Base-by-base conservation (phyloP, 768 basidiomycete species). In the Candolleomyces efflorescens region DNA sequence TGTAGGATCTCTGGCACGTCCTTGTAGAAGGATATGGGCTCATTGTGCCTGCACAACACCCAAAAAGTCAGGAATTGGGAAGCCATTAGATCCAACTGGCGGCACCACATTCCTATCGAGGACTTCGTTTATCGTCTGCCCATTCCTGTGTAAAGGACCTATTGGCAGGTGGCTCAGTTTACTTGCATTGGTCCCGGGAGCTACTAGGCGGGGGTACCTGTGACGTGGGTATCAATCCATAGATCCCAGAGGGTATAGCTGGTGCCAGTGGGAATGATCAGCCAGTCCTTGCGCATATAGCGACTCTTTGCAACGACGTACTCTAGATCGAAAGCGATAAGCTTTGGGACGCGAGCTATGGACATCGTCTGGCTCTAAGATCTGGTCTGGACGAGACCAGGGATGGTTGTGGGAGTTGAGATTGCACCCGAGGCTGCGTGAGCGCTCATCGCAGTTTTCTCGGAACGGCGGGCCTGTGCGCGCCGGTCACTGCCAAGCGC, bases 171-270 rank as follows among this genome's bases (percentile, higher is more conserved):
- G n/a, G n/a, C 59, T 78, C 84, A 81, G 44, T 78, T 37, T n/a
- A 13, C 23, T 51, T 36, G 4, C 15, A 2, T 18, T 9, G 56
- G 67, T 3, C 15, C 9, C 24, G 15, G 7, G 3, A 12, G 10
- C 24, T 7, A 26, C 49, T 4, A 51, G n/a, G 4, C 7, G 37
- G 5, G 7, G 17, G n/a, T 59, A 79, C 84, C 82, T 45, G 78
- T 73, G 53, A 90, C 78, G 67, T 92, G 87, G 17, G 85, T 85
- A 68, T 94, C 92, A 53, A 94, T 87, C 92, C 91, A 93, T 15
- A 93, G 75, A 57, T 87, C 82, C 92, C 91, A 94, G 5, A 94
- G 75, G 0, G 92, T 94, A 68, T 89, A 93, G 66, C 91, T 92
- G 60, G 9, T 3, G 11, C 32, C 7, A 32, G 32, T n/a, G n/a